Conservation (phyloP, 257 asterid genomes). For the Avicennia marina region DNA sequence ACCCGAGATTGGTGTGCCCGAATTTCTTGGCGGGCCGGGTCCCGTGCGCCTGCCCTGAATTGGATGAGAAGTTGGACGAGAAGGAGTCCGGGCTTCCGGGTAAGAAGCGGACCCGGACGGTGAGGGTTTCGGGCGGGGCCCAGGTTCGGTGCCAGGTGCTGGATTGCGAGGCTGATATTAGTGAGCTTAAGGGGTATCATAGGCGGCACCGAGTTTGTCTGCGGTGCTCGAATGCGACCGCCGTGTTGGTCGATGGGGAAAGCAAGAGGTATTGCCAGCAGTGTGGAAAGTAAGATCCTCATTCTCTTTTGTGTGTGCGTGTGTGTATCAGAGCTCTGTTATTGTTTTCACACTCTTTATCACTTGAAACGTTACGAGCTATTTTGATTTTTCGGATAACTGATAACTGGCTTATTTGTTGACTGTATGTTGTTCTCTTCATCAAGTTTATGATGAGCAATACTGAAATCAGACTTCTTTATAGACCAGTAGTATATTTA, state of each 20-base stretch:
- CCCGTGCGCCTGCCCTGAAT: conserved; percentile 93
- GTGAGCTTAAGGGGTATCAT: conserved; percentile 94
- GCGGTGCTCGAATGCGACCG: conserved; percentile 68
- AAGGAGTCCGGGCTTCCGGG: conserved; percentile 53
- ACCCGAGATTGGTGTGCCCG: conserved; percentile 79
- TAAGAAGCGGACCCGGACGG: conserved; percentile 62
- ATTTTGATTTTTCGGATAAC: too few relatives aligned
- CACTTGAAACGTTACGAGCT: too few relatives aligned
- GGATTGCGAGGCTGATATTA: conserved; percentile 79
- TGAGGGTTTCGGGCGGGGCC: conserved; percentile 36
- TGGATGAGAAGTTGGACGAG: conserved; percentile 65
- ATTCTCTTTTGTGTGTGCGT: background rate
- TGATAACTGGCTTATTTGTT: too few relatives aligned
- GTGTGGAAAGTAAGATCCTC: conserved; percentile 44
- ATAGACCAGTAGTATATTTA: too few relatives aligned
- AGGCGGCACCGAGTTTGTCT: conserved; percentile 81
- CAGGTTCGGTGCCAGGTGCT: conserved; percentile 80
- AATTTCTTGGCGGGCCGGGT: conserved; percentile 80
- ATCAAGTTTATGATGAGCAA: too few relatives aligned
- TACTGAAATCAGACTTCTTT: too few relatives aligned
- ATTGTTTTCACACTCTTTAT: too few relatives aligned
- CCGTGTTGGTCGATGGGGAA: conserved; percentile 72
- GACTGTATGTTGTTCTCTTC: background rate
- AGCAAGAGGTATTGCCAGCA: conserved; percentile 92
- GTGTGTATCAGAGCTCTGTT: too few relatives aligned